Base-by-base conservation (phyloP, 768 basidiomycete genomes). In the Hysterangium stoloniferum region DNA sequence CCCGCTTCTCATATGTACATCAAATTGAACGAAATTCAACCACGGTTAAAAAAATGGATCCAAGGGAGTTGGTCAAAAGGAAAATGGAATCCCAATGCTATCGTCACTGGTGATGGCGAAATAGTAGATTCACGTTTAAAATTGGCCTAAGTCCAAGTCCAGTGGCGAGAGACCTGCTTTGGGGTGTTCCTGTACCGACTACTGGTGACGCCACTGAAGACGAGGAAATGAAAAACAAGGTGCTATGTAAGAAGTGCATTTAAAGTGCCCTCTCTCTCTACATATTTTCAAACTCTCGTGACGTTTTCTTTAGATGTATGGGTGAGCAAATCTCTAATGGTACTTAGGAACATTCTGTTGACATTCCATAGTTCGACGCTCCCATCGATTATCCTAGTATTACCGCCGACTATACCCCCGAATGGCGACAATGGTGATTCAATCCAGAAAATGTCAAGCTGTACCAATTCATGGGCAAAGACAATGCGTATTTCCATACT, bases 381-480 rank as follows among this genome's bases (percentile, higher is more conserved):
- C 89, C 90, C 6, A 89, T 96, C 51, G 96, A 96, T 52, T 99
- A 99, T 66, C 83, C 88, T 3, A 96, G 94, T 66, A 97, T 99
- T 56, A 99, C 96, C 1, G 92, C 93, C 46, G 86, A 84, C 62
- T 93, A 94, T 71, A 95, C 90, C 31, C 72, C 85, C 17, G 85
- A 96, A 56, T 99, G 96, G 96, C 81, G 84, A 66, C 76, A 81
- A 64, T 99, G 96, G 96, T 99, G 96, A 96, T 81, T 86, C 61
- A 86, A 94, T 61, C 86, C 85, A 1, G 74, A 89, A 57, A 75
- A 97, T 59, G 93, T 99, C 52, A 75, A 79, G 58, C 71, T 98
- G 45, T 96, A 91, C 70, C 95, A 99, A 66, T 99, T 99, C 74
- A 99, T 99, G 96, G 96, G 96, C 63, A 99, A 99, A 71, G 95